A percentile compares a stretch with the other conserved stretches of the same genome.
Evolutionary conservation across 148 eudicot genomes (phyloP).

Genomic region (Camellia sinensis): DNA sequence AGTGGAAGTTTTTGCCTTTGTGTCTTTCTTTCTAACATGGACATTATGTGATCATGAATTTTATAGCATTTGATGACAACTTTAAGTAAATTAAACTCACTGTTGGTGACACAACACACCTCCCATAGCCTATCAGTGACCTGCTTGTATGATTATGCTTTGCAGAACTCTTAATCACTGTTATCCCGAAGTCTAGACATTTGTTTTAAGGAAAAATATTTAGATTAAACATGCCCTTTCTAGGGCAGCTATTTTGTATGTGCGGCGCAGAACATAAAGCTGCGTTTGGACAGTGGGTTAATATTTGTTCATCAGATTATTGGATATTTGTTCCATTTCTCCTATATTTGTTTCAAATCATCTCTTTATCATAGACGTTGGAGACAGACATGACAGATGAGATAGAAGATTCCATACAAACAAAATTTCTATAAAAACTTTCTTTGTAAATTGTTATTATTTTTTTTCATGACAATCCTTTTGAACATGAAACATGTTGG

Average conservation of each 20-base stretch:
- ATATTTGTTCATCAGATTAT: neutral
- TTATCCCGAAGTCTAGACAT: neutral
- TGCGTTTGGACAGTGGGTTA: neutral
- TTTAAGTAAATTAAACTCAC: slow-evolving; percentile 12
- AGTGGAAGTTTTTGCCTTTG: too few species aligned
- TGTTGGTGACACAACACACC: slow-evolving; percentile 10
- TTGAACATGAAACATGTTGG: slow-evolving; percentile 1
- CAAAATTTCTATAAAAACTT: too few species aligned
- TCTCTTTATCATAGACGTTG: too few species aligned
- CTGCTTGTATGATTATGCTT: slow-evolving; percentile 14
- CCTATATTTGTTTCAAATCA: too few species aligned
- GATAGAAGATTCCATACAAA: too few species aligned
- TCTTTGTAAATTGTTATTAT: too few species aligned
- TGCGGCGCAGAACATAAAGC: neutral
- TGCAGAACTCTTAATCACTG: neutral
- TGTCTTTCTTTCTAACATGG: neutral
- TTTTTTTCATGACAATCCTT: neutral
- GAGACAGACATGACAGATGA: too few species aligned
- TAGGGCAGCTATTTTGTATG: neutral
- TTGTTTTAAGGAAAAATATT: slow-evolving; percentile 3
- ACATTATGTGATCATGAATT: neutral
- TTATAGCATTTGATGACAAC: neutral
- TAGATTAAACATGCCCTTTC: neutral
- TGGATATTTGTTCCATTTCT: too few species aligned
- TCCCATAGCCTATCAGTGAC: neutral